A percentile compares a stretch with the other conserved stretches of the same genome.
Evolutionary conservation across 2,329 filamentous ascomycete genomes (phyloP).

Genomic region (Scytalidium lignicola): DNA sequence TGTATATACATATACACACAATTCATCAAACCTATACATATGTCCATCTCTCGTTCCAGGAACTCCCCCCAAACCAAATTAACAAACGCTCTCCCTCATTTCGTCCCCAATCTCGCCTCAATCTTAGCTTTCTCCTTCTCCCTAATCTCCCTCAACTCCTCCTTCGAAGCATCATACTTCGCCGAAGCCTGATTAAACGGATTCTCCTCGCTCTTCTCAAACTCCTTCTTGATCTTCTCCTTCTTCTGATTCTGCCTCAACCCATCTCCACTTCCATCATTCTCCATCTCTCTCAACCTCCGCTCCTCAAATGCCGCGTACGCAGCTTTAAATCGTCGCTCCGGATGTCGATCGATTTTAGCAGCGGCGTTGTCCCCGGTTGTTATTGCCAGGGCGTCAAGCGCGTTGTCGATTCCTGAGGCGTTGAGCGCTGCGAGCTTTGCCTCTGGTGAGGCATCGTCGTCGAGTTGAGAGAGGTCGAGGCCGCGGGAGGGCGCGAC

Average conservation of each 20-base stretch:
- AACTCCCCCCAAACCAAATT: too few species aligned
- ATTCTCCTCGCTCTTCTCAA: conserved; percentile 91
- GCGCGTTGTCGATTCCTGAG: conserved; percentile 85
- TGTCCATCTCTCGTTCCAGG: too few species aligned
- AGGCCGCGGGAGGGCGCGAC: conserved; percentile 49
- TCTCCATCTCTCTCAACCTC: conserved; percentile 77
- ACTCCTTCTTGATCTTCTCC: conserved; percentile 82
- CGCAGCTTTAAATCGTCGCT: conserved; percentile 81
- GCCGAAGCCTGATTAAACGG: conserved; percentile 85
- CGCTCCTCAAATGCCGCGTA: conserved; percentile 78
- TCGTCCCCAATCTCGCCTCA: conserved; percentile 59
- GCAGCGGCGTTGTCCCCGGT: conserved; percentile 44
- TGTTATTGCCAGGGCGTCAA: conserved; percentile 75
- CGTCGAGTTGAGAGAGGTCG: conserved; percentile 71
- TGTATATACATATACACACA: too few species aligned
- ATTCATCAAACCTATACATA: too few species aligned
- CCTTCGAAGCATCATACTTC: conserved; percentile 70
- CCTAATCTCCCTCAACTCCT: conserved; percentile 65
- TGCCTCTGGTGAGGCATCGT: conserved; percentile 34
- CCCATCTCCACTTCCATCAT: conserved; percentile 67
- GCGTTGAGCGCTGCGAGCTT: conserved; percentile 64
- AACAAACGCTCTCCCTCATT: too few species aligned
- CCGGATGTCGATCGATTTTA: conserved; percentile 84
- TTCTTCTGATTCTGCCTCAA: conserved; percentile 79
- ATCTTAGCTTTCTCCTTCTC: conserved; percentile 66